Evolutionary conservation across 1,284 basidiomycete species (phyloP).

Genomic region (Malassezia nana): DNA sequence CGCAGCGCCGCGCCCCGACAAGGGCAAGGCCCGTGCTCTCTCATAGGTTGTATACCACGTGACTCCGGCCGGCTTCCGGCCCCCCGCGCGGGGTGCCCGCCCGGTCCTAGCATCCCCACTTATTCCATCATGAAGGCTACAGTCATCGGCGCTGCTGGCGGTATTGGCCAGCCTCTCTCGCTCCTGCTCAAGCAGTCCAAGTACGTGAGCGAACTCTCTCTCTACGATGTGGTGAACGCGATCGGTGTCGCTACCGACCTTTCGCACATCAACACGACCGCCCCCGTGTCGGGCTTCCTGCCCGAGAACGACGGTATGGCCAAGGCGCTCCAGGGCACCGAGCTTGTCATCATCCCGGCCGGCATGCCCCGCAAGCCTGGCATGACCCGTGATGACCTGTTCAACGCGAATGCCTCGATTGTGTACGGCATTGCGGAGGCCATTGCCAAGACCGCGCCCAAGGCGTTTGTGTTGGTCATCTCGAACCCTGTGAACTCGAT

Average conservation of each 20-base stretch:
- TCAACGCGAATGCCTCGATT: conserved; percentile 95
- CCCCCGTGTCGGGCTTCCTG: conserved; percentile 48
- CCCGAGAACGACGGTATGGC: conserved; percentile 63
- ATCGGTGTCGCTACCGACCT: conserved; percentile 92
- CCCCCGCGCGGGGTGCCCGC: not conserved
- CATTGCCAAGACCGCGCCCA: conserved; percentile 73
- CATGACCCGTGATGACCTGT: conserved; percentile 74
- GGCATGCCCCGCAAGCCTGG: conserved; percentile 80
- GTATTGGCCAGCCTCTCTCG: conserved; percentile 69
- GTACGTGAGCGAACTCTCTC: conserved; percentile 61
- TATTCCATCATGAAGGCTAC: conserved; percentile 38
- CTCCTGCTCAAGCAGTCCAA: conserved; percentile 79
- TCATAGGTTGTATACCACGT: not conserved
- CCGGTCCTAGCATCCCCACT: conserved; percentile 1
- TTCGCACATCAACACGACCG: conserved; percentile 64
- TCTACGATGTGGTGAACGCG: conserved; percentile 78
- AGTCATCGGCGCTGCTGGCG: conserved; percentile 47
- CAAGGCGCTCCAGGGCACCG: conserved; percentile 71
- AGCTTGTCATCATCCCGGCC: conserved; percentile 89
- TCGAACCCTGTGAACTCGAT: conserved; percentile 94
- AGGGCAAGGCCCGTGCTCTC: conserved; percentile 13
- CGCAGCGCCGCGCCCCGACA: conserved; percentile 1
- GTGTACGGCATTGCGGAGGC: conserved; percentile 82
- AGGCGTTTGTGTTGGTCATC: conserved; percentile 89
- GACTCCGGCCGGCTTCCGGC: not conserved